Conservation (phyloP, 1,284 basidiomycete species). For the Boletellus sp. region DNA sequence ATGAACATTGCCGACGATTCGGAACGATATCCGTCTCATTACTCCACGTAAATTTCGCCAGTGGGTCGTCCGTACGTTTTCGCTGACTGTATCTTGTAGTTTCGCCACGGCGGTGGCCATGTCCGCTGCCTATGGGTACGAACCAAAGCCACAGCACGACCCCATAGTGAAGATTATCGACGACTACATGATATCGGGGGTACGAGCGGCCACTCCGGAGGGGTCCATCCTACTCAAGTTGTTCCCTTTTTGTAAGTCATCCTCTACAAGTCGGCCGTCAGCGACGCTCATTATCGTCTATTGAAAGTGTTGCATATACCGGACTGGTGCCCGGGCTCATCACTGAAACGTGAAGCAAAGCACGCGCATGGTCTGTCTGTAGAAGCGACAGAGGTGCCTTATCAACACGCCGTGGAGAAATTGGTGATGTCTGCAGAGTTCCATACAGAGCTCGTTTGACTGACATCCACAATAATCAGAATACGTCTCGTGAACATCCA, state of each 20-base stretch:
- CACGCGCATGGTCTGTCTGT: background rate
- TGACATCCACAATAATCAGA: background rate
- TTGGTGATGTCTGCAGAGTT: background rate
- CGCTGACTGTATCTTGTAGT: background rate
- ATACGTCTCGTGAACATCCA: background rate
- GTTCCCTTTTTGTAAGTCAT: constrained; percentile 19
- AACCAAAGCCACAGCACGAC: constrained; percentile 8
- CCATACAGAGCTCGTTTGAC: background rate
- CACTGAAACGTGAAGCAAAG: background rate
- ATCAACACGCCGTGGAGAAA: constrained; percentile 3
- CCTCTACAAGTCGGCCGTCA: background rate
- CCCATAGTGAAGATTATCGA: constrained; percentile 3
- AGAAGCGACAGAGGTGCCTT: constrained; percentile 12
- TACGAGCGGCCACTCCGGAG: constrained; percentile 4
- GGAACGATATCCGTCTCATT: constrained; percentile 2
- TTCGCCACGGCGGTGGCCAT: constrained; percentile 2
- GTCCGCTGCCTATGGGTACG: constrained; percentile 16
- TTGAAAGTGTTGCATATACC: constrained; percentile 12
- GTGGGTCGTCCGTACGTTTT: background rate
- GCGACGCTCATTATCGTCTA: background rate
- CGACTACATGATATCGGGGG: background rate
- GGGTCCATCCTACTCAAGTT: constrained; percentile 5
- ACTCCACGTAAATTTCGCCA: background rate
- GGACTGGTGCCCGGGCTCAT: constrained; percentile 19
- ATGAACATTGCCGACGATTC: constrained; percentile 4